These are phyloP conservation scores for Phoma sp. DNA, from an alignment of 2,329 filamentous ascomycete genomes.

Conservation along the genomic window DNA sequence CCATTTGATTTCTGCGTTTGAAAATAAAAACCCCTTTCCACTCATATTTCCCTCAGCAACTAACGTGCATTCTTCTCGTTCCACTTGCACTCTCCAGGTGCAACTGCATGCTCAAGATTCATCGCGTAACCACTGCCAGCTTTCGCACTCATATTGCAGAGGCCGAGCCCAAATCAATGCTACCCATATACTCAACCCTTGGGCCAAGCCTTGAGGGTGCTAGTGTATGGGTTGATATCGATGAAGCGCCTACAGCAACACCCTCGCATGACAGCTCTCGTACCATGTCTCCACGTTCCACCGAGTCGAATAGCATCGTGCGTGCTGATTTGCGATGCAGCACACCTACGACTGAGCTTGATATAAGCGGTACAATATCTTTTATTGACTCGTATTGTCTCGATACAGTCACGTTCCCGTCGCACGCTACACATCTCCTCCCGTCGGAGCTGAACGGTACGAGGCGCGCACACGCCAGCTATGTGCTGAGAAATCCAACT, in stretches of 20 bases:
- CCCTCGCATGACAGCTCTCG: background rate
- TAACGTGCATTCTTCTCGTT: background rate
- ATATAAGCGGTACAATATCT: background rate
- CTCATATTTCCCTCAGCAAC: too few relatives aligned
- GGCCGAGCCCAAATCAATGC: background rate
- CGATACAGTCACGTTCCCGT: constrained; percentile 20
- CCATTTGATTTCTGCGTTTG: background rate
- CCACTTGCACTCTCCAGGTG: background rate
- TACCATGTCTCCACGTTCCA: background rate
- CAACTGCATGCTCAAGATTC: background rate
- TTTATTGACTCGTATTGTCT: background rate
- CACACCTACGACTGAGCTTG: background rate
- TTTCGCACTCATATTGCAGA: background rate
- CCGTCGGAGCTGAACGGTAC: constrained; percentile 22
- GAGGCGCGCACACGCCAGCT: background rate
- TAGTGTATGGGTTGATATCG: background rate
- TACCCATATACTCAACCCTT: background rate
- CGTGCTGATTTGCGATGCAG: background rate
- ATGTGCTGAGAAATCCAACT: background rate
- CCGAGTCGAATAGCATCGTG: too few relatives aligned
- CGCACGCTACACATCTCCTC: constrained; percentile 8
- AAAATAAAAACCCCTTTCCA: too few relatives aligned
- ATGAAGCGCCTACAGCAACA: background rate
- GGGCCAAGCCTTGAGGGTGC: background rate
- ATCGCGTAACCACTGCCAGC: background rate